A percentile compares a stretch with the other conserved stretches of the same genome.
These are phyloP conservation scores for Neurospora sp. DNA, from an alignment of 495 filamentous ascomycete genomes.

Conservation along the genomic window DNA sequence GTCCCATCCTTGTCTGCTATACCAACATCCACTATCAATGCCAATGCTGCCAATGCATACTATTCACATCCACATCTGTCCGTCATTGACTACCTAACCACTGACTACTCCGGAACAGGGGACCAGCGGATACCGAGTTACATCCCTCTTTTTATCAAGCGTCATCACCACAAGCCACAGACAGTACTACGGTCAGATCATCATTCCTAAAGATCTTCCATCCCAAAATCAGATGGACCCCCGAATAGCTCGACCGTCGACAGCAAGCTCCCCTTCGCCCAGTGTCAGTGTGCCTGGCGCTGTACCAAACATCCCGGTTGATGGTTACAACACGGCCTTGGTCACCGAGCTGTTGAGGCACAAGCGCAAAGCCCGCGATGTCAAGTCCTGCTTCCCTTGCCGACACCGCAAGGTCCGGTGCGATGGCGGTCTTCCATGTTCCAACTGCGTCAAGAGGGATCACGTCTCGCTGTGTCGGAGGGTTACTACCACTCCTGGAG, in stretches of 20 bases:
- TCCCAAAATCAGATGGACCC: not conserved
- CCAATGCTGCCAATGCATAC: not conserved
- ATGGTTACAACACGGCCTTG: not conserved
- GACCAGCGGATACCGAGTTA: not conserved
- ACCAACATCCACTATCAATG: not conserved
- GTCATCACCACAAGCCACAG: not conserved
- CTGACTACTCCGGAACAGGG: not conserved
- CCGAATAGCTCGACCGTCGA: not conserved
- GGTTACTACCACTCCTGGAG: not conserved
- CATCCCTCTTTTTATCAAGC: not conserved
- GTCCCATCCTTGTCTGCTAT: not conserved
- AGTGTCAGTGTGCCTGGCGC: not conserved
- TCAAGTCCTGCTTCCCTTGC: conserved; percentile 8
- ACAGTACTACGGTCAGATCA: not conserved
- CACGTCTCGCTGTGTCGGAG: conserved; percentile 3
- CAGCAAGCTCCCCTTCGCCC: not conserved
- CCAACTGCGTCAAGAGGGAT: conserved; percentile 3
- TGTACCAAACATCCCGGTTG: not conserved
- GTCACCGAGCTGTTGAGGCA: conserved; percentile 2
- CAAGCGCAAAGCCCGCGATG: conserved; percentile 3
- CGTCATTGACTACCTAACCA: not conserved
- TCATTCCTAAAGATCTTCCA: not conserved
- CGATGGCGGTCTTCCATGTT: conserved; percentile 2
- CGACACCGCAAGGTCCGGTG: conserved; percentile 6
- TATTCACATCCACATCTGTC: not conserved